Evolutionary conservation across 306 rosid species (phyloP).

Genomic region (Rubus parviflorus): DNA sequence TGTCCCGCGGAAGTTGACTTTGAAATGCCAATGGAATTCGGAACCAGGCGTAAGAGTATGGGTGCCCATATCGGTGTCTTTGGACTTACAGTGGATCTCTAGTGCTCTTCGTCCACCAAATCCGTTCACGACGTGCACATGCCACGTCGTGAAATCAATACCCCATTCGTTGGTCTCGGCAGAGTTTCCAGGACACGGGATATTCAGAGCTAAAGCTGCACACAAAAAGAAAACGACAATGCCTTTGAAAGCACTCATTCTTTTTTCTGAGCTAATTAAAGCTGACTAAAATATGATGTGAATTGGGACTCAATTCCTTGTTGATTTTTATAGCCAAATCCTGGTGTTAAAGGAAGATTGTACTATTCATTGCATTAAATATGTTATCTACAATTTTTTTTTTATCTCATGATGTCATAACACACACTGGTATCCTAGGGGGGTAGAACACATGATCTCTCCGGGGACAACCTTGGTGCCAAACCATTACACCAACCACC

Average conservation of each 20-base stretch:
- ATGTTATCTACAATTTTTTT: too few species aligned
- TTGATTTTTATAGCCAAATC: not conserved
- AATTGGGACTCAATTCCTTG: not conserved
- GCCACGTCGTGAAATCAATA: not conserved
- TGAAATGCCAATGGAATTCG: slow-evolving; percentile 18
- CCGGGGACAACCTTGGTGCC: too few species aligned
- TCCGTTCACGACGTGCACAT: not conserved
- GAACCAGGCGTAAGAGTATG: not conserved
- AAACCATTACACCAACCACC: too few species aligned
- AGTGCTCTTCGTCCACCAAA: not conserved
- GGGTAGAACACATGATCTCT: too few species aligned
- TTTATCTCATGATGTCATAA: too few species aligned
- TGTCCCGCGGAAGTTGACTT: not conserved
- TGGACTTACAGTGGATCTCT: slow-evolving; percentile 6
- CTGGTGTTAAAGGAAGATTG: not conserved
- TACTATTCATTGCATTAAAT: not conserved
- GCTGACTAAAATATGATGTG: not conserved
- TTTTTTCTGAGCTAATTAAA: not conserved
- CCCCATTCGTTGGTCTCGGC: not conserved
- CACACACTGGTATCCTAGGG: too few species aligned
- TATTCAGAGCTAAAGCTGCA: not conserved
- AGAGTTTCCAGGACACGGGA: not conserved
- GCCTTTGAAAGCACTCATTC: not conserved
- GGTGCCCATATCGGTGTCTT: not conserved
- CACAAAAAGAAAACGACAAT: not conserved